Percentiles rank a stretch among this genome's conserved stretches.
Conservation (phyloP, 2,329 filamentous ascomycete species). For the Paraphaeosphaeria sporulosa region DNA sequence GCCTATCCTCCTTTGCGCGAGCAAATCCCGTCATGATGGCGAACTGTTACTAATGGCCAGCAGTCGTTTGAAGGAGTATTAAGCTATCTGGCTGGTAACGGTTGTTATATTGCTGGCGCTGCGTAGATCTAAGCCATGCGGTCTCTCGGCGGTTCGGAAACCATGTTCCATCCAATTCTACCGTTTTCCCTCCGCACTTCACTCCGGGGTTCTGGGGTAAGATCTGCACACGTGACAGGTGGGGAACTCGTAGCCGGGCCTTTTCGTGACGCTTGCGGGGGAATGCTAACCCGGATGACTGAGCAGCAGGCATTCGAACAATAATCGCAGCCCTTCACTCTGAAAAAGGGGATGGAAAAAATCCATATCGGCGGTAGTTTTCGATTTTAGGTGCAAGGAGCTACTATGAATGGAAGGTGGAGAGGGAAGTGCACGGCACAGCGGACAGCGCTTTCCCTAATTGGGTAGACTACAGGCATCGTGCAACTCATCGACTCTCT, state of each 20-base stretch:
- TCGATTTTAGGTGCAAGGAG: neutral
- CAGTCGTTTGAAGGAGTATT: neutral
- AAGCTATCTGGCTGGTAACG: neutral
- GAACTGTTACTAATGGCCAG: neutral
- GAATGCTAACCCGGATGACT: neutral
- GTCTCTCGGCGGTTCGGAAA: neutral
- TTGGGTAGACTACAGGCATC: neutral
- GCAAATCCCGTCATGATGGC: constrained; percentile 48
- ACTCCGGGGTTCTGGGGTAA: neutral
- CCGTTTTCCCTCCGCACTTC: neutral
- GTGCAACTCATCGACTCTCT: neutral
- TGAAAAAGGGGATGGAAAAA: neutral
- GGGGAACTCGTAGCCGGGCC: neutral
- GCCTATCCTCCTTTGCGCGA: constrained; percentile 62
- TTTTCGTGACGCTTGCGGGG: neutral
- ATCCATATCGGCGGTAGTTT: neutral
- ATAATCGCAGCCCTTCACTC: neutral
- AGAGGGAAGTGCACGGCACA: neutral
- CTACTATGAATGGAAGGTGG: neutral
- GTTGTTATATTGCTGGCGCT: neutral
- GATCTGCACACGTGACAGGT: neutral
- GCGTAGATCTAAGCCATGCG: neutral
- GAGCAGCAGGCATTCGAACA: neutral
- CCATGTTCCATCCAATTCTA: neutral
- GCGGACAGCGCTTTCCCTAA: neutral